Conservation (phyloP, 192 early-diverging fungal genomes). For the Umbelopsis vinacea region DNA sequence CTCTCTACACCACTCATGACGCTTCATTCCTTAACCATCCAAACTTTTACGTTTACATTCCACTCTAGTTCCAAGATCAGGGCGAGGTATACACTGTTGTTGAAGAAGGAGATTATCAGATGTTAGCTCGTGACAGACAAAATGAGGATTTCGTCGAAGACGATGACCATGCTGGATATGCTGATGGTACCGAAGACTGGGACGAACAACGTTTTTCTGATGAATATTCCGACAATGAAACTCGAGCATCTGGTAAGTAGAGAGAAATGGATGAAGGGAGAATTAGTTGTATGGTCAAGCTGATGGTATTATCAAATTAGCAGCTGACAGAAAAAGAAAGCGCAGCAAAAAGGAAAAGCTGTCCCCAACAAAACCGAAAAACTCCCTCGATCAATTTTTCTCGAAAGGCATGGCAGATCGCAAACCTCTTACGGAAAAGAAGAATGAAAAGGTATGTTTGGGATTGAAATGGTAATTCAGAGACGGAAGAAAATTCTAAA, state of each 20-base stretch:
- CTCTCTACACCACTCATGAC: not conserved
- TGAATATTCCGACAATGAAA: slow-evolving; percentile 51
- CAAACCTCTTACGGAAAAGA: slow-evolving; percentile 1
- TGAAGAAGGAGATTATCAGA: slow-evolving; percentile 61
- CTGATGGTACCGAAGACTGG: slow-evolving; percentile 60
- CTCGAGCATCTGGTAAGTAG: slow-evolving; percentile 2
- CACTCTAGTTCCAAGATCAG: slow-evolving; percentile 38
- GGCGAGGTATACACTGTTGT: slow-evolving; percentile 61
- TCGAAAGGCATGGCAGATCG: not conserved
- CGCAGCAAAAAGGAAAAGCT: slow-evolving; percentile 24
- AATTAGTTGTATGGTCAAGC: not conserved
- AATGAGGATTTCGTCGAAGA: slow-evolving; percentile 62
- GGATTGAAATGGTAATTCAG: not conserved
- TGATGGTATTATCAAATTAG: not conserved
- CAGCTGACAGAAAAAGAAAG: slow-evolving; percentile 30
- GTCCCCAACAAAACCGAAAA: slow-evolving; percentile 7
- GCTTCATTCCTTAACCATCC: not conserved
- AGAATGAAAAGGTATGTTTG: not conserved
- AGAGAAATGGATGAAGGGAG: not conserved
- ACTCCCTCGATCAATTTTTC: slow-evolving; percentile 6
- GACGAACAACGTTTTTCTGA: slow-evolving; percentile 48
- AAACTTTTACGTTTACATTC: not conserved
- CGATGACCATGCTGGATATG: slow-evolving; percentile 71
- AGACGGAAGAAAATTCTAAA: not conserved
- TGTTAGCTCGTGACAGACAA: slow-evolving; percentile 40